These are phyloP conservation scores for Cytidiella melzeri DNA, from an alignment of 768 basidiomycete genomes.

Conservation along the genomic window DNA sequence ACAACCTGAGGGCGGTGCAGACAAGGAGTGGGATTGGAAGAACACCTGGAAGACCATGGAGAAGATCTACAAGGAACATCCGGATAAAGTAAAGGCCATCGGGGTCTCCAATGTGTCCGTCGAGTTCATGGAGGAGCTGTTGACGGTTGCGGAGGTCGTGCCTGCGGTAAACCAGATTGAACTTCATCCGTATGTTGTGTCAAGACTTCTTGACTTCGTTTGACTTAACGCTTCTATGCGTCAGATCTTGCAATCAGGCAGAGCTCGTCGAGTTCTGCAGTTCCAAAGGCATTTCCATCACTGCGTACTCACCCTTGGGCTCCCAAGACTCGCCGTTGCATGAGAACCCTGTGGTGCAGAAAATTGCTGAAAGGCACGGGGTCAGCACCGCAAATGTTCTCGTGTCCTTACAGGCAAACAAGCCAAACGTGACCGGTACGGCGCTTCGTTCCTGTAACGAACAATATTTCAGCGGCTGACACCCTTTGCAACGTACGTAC, in stretches of 20 bases:
- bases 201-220: background rate
- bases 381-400: constrained; percentile 62
- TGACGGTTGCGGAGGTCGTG: constrained; percentile 46
- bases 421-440: constrained; percentile 47
- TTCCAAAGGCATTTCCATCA: constrained; percentile 58
- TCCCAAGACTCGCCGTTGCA: constrained; percentile 65
- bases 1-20: constrained; percentile 43
- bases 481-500: too few relatives aligned
- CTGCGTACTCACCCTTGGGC: constrained; percentile 78
- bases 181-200: constrained; percentile 53
- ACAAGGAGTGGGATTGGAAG: constrained; percentile 54
- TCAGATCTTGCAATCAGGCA: constrained; percentile 56
- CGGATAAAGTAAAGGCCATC: constrained; percentile 73
- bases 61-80: constrained; percentile 53
- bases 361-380: constrained; percentile 55
- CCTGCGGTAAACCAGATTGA: constrained; percentile 82
- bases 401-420: constrained; percentile 69
- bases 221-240: constrained; percentile 9
- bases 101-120: constrained; percentile 76
- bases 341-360: constrained; percentile 49
- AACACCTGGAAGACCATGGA: constrained; percentile 82
- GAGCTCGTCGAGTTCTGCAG: constrained; percentile 59
- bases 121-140: constrained; percentile 53
- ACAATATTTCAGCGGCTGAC: too few relatives aligned
- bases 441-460: too few relatives aligned